These are phyloP conservation scores for Yamadazyma buinensis DNA, from an alignment of 1,139 yeast genomes.

Conservation along the genomic window DNA sequence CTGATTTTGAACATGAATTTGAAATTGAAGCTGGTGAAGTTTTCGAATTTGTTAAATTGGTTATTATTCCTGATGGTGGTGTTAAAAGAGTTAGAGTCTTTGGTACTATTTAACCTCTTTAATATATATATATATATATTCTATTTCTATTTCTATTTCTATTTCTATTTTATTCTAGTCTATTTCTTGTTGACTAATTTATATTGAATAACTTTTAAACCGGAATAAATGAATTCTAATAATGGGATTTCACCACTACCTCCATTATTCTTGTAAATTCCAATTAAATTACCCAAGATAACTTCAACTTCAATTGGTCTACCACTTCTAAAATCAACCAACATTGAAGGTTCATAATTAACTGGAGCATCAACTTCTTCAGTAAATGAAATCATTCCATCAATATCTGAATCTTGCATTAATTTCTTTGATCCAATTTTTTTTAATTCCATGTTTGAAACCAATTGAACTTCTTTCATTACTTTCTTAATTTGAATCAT, in stretches of 20 bases:
- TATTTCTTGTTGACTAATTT: slow-evolving; percentile 14
- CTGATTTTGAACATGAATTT: slow-evolving; percentile 74
- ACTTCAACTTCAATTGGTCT: slow-evolving; percentile 70
- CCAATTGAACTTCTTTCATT: slow-evolving; percentile 58
- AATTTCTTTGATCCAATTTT: slow-evolving; percentile 1
- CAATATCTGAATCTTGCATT: slow-evolving; percentile 53
- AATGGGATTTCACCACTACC: slow-evolving; percentile 47
- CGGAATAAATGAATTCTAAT: slow-evolving; percentile 49
- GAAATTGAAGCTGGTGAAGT: slow-evolving; percentile 43
- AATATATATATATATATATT: no score
- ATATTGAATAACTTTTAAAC: slow-evolving; percentile 59
- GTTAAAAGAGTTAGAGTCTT: slow-evolving; percentile 82
- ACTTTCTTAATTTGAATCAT: slow-evolving; percentile 53
- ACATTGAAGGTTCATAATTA: slow-evolving; percentile 66
- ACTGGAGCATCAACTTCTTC: slow-evolving; percentile 58
- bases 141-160: no score
- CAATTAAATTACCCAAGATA: slow-evolving; percentile 62
- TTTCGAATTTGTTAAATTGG: slow-evolving; percentile 48
- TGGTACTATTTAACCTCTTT: slow-evolving; percentile 35
- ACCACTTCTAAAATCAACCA: slow-evolving; percentile 65
- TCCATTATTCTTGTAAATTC: slow-evolving; percentile 30
- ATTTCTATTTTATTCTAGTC: neutral
- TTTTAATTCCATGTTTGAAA: slow-evolving; percentile 41
- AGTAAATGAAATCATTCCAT: slow-evolving; percentile 61
- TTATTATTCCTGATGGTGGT: slow-evolving; percentile 95